Evolutionary conservation across 306 rosid species (phyloP).

Genomic region (Begonia loranthoides): DNA sequence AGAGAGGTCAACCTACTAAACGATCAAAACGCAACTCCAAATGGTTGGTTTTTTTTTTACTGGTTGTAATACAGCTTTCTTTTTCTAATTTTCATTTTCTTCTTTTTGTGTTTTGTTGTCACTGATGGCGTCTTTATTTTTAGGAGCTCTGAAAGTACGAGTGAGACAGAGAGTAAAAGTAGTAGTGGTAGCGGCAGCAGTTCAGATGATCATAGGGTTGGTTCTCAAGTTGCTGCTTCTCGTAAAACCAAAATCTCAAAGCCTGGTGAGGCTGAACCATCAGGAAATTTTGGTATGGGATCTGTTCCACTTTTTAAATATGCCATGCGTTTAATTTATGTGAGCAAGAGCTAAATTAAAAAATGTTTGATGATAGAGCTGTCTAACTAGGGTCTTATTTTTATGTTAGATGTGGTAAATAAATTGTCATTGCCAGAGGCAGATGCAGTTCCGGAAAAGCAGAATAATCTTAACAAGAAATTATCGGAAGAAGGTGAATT

Average conservation of each 20-base stretch:
- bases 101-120: slow-evolving; percentile 15
- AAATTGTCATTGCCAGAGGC: slow-evolving; percentile 19
- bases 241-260: slow-evolving; percentile 20
- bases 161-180: slow-evolving; percentile 55
- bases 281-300: slow-evolving; percentile 27
- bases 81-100: not conserved
- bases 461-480: slow-evolving; percentile 19
- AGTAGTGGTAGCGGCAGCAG: slow-evolving; percentile 34
- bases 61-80: slow-evolving; percentile 4
- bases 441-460: slow-evolving; percentile 21
- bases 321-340: not conserved
- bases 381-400: slow-evolving; percentile 16
- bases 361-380: slow-evolving; percentile 7
- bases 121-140: slow-evolving; percentile 19
- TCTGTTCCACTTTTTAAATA: slow-evolving; percentile 1
- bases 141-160: slow-evolving; percentile 54
- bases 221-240: slow-evolving; percentile 16
- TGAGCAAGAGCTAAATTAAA: not conserved
- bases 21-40: slow-evolving; percentile 44
- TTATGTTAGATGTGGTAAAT: slow-evolving; percentile 36
- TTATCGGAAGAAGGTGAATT: slow-evolving; percentile 76
- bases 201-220: slow-evolving; percentile 40
- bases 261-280: slow-evolving; percentile 27
- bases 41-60: slow-evolving; percentile 29
- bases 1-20: slow-evolving; percentile 39